Base-by-base conservation (phyloP, 345 rosid species). In the Euphorbia peplus region DNA sequence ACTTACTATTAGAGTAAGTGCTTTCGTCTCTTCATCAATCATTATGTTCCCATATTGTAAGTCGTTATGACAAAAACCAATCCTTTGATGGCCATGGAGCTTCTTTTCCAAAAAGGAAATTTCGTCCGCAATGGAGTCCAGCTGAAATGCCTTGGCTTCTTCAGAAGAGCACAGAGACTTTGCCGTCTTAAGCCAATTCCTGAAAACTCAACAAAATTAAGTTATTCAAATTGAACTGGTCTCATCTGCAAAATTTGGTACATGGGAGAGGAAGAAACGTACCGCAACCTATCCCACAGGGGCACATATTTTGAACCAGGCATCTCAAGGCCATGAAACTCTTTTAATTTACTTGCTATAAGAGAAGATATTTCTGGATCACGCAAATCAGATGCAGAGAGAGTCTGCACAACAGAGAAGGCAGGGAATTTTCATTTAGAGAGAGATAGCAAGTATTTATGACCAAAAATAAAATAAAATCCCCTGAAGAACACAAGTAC, bases 31-130 rank as follows among this genome's bases (percentile, higher is more conserved):
- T 54, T 76, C 79, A 61, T 76, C 79, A 1, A 76, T 66, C 79
- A 76, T 76, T 44, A 76, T 66, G 39, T 76, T 76, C n/a, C 79
- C 79, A 76, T 76, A 76, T 21, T 76, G 79, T 24, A 76, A 55
- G 67, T 76, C 79, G 66, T 76, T 76, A 37, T 76, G 79, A 56
- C 75, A 76, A 67, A 76, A 76, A 25, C 75, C 79, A 51, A 76
- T 61, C 8, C 24, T 19, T 61, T 62, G 64, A 54, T 66, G 68
- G 14, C 52, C 61, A 11, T 60, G 60, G 41, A 76, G 44, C 48
- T 70, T 59, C 72, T 66, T 60, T 67, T 76, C 79, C 48, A 76
- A 21, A 18, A 71, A 42, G 9, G 72, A 60, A 22, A 76, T 71
- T 67, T 76, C 75, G 41, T 32, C 64, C 35, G 66, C 79, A 7